Base-by-base conservation (phyloP, 2,329 filamentous ascomycete genomes). In the Diaporthe longicolla region DNA sequence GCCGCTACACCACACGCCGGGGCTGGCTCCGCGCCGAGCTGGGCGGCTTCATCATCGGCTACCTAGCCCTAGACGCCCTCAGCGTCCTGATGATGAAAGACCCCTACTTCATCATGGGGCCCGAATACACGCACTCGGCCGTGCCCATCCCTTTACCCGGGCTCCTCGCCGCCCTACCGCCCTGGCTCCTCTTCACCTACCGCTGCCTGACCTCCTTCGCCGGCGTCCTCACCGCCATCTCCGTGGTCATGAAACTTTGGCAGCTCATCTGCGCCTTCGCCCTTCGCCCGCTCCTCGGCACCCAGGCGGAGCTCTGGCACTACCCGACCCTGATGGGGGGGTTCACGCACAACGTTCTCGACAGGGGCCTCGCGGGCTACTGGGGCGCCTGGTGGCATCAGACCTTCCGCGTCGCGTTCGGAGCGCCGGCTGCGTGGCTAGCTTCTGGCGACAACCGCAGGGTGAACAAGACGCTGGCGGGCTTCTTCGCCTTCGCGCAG, bases 341-440 rank as follows among this genome's bases (percentile, higher is more conserved):
- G 26, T 84, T 88, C 72, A 78, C 78, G 54, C 77, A 79, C 0
- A 83, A 86, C 35, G 86, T 95, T 2, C 82, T 92, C 15, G 90
- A 95, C 75, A 86, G 90, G 74, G 95, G 96, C 0, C 85, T 98
- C 2, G 88, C 89, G 0, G 95, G 95, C 0, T 93, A 93, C 83
- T 98, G 96, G 96, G 92, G 93, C 58, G 87, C 86, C 29, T 96
- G 91, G 88, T 98, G 96, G 96, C 96, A 98, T 82, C 95, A 98
- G 83, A 92, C 93, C 3, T 97, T 98, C 84, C 93, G 95, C 0
- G 88, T 91, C 72, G 91, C 90, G 3, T 95, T 96, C 79, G 83
- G 89, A 52, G 88, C 91, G 5, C 92, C 93, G 0, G 84, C 88
- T 0, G 82, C 82, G 2, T 89, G 85, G 78, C 78, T 93, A 72